phyloP scores from a whole-genome alignment of 2,329 filamentous ascomycete species.

The Fusarium citri region DNA sequence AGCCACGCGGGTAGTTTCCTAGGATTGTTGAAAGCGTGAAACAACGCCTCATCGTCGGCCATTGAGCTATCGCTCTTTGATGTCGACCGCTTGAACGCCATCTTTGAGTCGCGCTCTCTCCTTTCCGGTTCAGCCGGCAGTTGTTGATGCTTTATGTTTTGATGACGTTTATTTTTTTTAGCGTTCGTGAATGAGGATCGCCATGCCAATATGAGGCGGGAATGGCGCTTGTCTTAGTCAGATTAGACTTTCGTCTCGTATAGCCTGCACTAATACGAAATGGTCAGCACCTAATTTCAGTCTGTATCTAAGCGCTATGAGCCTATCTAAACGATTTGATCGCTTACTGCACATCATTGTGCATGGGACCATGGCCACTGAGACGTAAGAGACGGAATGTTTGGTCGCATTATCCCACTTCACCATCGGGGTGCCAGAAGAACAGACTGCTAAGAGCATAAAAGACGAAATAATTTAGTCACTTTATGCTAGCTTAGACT shows the following conservation, averaged over 20 bases:
- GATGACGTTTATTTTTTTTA: not conserved
- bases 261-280: slow-evolving; percentile 16
- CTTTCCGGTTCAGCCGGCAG: not conserved
- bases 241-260: slow-evolving; percentile 6
- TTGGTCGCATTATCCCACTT: no score
- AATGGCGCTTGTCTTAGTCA: slow-evolving; percentile 10
- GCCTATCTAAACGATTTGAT: not conserved
- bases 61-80: not conserved
- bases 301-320: slow-evolving; percentile 1
- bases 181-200: not conserved
- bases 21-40: slow-evolving; percentile 8
- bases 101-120: not conserved
- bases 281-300: not conserved
- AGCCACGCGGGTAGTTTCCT: slow-evolving; percentile 32
- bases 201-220: slow-evolving; percentile 5
- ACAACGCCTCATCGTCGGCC: slow-evolving; percentile 9
- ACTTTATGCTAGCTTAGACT: no score
- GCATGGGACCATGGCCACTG: not conserved
- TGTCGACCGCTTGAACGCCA: not conserved
- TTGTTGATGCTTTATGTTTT: slow-evolving; percentile 9
- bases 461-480: no score
- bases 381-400: not conserved
- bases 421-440: no score
- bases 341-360: not conserved
- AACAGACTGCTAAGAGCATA: no score